Percentiles rank a stretch among this genome's conserved stretches.
Evolutionary conservation across 1,284 basidiomycete species (phyloP).

Genomic region (Boletus hoseneyae): DNA sequence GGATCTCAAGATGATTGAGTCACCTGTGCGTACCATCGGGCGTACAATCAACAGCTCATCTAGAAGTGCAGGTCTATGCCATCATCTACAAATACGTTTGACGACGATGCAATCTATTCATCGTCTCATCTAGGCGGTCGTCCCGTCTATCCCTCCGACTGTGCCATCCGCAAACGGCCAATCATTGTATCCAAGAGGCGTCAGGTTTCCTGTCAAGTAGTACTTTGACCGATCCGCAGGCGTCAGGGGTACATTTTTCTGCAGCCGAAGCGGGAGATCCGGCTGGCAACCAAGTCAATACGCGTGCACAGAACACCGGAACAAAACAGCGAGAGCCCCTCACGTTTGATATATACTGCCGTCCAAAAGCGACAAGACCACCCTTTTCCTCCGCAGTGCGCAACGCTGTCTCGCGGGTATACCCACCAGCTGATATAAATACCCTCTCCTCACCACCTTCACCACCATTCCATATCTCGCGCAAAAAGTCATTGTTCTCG

Average conservation of each 20-base stretch:
- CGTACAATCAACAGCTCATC: no score
- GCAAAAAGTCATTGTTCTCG: neutral
- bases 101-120: no score
- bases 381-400: slow-evolving; percentile 21
- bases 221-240: slow-evolving; percentile 9
- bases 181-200: slow-evolving; percentile 24
- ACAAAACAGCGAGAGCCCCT: neutral
- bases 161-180: slow-evolving; percentile 21
- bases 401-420: neutral
- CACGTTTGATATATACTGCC: slow-evolving; percentile 28
- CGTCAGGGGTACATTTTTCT: slow-evolving; percentile 16
- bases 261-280: slow-evolving; percentile 20
- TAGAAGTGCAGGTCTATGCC: no score
- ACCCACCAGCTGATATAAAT: slow-evolving; percentile 23
- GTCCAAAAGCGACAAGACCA: slow-evolving; percentile 43
- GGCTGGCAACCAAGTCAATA: neutral
- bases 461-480: slow-evolving; percentile 22
- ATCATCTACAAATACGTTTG: no score
- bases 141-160: slow-evolving; percentile 13
- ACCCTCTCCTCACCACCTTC: slow-evolving; percentile 16
- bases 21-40: no score
- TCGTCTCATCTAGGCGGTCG: no score
- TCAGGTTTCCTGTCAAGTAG: neutral
- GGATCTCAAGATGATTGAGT: no score
- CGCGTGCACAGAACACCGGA: neutral